Evolutionary conservation across 768 basidiomycete species (phyloP), one percentile per base, ranked within the genome.

Genomic region (Clathrus columnatus): DNA sequence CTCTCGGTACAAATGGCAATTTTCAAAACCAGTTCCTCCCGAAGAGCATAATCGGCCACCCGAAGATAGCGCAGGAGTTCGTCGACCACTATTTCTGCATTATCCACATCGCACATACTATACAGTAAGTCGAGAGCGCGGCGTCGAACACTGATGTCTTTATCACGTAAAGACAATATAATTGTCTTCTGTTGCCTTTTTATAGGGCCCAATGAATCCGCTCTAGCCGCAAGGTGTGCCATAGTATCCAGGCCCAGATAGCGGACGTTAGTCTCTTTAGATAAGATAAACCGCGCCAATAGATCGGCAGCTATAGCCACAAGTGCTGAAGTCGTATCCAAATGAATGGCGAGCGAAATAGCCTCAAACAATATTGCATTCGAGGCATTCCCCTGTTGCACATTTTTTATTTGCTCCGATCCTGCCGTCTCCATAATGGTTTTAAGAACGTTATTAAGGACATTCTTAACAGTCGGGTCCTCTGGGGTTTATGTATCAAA

Each of bases 1-100:
- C 96, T 91, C 68, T 99, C 96, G n/a, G 96, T 98, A 58, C 97
- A 75, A 59, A 98, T 94, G 42, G 96, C 96, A 54, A 99, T 95
- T 70, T 98, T 98, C 53, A 98, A 77, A 1, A 98, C 96, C 94
- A 98, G 93, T 70, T 99, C 94, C 72, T 99, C 96, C 44, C 96
- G 79, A 28, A 99, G 75, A 16, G 85, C 92, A 62, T 97, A 98
- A 69, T 99, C 96, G 6, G 96, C 96, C n/a, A 96, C 83, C 66
- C 83, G 83, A 56, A 99, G 81, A 69, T 97, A 99, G 55, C 89
- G 83, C 54, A 99, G 74, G 17, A 99, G 78, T 69, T 99, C 95
- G 32, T 88, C 94, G 29, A 99, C 96, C 63, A 98, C 93, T 59
- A 90, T 73, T 67, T 96, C 93, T 5, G 95, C 91, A 69, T 97